These are phyloP conservation scores for Bruguiera gymnorhiza DNA, from an alignment of 345 rosid genomes.

Conservation along the genomic window DNA sequence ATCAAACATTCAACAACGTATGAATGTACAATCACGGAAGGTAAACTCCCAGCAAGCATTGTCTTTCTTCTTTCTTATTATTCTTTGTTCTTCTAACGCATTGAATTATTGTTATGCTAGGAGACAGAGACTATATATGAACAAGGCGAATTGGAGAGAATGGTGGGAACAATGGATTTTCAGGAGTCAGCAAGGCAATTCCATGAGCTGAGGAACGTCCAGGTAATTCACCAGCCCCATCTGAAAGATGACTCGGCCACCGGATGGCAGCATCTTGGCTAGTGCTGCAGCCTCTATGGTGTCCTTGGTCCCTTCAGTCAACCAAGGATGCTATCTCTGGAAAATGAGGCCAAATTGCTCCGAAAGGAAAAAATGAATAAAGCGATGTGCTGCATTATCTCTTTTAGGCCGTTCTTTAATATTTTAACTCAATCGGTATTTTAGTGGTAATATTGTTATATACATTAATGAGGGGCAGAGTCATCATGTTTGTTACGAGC, in stretches of 20 bases:
- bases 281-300: slow-evolving; percentile 61
- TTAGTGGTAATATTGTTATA: too few relatives aligned
- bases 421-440: too few relatives aligned
- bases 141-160: slow-evolving; percentile 35
- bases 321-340: slow-evolving; percentile 44
- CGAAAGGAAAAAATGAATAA: too few relatives aligned
- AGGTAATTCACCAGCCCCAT: slow-evolving; percentile 45
- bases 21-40: slow-evolving; percentile 30
- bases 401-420: too few relatives aligned
- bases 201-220: slow-evolving; percentile 40
- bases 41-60: slow-evolving; percentile 9
- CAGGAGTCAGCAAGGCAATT: slow-evolving; percentile 51
- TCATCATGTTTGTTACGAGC: too few relatives aligned
- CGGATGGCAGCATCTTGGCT: slow-evolving; percentile 52
- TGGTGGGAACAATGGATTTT: slow-evolving; percentile 41
- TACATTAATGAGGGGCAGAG: too few relatives aligned
- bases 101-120: slow-evolving; percentile 15
- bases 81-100: background rate
- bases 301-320: slow-evolving; percentile 47
- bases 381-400: too few relatives aligned
- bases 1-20: slow-evolving; percentile 1
- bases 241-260: slow-evolving; percentile 28
- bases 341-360: background rate
- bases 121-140: slow-evolving; percentile 20
- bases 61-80: background rate